Evolutionary conservation across 306 rosid genomes (phyloP).

Genomic region (Inga laurina): DNA sequence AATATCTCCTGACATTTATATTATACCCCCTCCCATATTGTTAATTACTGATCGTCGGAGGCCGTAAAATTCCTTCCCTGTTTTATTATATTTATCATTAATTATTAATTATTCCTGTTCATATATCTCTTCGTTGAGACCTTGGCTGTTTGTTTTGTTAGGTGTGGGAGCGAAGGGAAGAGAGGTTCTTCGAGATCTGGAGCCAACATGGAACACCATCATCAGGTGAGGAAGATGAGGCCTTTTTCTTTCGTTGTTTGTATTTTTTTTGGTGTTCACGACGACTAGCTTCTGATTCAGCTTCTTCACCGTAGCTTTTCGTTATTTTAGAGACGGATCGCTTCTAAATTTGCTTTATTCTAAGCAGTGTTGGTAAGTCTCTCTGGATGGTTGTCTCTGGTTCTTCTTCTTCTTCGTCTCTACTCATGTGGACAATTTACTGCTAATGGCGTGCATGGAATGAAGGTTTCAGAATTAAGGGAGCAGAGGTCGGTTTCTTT

Average conservation of each 20-base stretch:
- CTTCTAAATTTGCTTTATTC: neutral
- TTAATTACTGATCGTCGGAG: constrained; percentile 26
- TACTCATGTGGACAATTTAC: neutral
- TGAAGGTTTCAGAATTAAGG: neutral
- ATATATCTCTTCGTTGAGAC: neutral
- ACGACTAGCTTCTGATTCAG: neutral
- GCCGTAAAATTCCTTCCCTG: neutral
- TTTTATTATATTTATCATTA: neutral
- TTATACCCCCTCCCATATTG: constrained; percentile 10
- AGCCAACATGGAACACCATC: neutral
- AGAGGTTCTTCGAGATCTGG: neutral
- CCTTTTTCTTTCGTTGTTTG: neutral
- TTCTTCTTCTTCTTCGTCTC: neutral
- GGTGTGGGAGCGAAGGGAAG: neutral
- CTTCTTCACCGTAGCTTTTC: neutral
- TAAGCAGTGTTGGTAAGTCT: neutral
- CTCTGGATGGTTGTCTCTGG: neutral
- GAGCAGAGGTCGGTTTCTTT: neutral
- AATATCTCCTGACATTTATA: constrained; percentile 35
- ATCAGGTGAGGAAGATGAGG: neutral
- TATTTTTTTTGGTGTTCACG: neutral
- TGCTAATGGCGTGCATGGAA: neutral
- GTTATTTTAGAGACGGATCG: neutral
- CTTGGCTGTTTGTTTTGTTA: neutral
- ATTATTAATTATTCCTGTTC: neutral